These are phyloP conservation scores for Tuber umbilicatum DNA, from an alignment of 495 filamentous ascomycete genomes.

Conservation along the genomic window DNA sequence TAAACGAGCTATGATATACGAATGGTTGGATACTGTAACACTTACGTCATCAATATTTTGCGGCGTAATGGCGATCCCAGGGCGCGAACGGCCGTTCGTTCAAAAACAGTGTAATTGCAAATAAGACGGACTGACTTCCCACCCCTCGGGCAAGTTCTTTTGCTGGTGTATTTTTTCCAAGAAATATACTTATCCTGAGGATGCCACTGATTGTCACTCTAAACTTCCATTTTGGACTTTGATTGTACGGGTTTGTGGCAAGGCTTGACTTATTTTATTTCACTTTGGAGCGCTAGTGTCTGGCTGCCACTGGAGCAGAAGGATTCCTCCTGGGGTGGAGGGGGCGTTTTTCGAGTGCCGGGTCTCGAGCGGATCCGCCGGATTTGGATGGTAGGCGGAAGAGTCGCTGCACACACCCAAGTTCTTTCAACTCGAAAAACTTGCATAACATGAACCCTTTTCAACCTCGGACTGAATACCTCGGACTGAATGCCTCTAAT, in stretches of 20 bases:
- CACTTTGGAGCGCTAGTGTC: no score
- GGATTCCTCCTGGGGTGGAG: no score
- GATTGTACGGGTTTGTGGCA: neutral
- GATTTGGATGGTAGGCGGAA: no score
- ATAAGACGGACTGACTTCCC: neutral
- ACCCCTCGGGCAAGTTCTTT: neutral
- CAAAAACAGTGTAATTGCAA: neutral
- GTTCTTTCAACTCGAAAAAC: no score
- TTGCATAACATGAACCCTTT: no score
- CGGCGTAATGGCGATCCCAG: neutral
- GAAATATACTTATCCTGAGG: neutral
- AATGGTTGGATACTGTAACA: neutral
- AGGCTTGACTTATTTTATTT: no score
- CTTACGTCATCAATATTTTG: conserved; percentile 3
- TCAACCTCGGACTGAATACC: no score
- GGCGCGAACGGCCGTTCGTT: neutral
- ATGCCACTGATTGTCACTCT: neutral
- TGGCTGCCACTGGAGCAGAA: no score
- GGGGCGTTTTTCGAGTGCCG: no score
- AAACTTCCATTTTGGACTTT: neutral
- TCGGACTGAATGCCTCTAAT: no score
- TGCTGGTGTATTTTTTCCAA: neutral
- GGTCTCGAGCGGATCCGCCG: no score
- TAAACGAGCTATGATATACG: neutral
- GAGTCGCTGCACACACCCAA: no score